These are phyloP conservation scores for Metschnikowia gelsemii DNA, from an alignment of 805 yeast species.

Conservation along the genomic window DNA sequence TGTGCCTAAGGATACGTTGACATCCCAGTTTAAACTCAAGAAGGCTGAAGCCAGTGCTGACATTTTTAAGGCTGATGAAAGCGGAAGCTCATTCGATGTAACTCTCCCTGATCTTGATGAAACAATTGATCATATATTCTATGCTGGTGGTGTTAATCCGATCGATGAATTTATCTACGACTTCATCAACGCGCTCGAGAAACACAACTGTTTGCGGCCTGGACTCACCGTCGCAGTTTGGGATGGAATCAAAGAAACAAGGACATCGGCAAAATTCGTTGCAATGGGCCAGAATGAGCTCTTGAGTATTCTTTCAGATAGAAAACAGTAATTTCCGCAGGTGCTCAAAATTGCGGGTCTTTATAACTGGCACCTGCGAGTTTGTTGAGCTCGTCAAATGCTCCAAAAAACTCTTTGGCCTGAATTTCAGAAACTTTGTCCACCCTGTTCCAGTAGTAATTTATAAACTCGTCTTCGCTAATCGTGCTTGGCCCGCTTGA, in stretches of 20 bases:
- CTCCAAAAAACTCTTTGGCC: constrained; percentile 37
- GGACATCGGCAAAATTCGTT: constrained; percentile 61
- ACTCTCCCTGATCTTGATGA: constrained; percentile 10
- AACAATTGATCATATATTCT: constrained; percentile 28
- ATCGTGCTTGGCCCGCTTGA: constrained; percentile 34
- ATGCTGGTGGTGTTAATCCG: constrained; percentile 66
- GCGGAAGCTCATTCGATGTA: constrained; percentile 5
- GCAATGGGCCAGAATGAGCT: constrained; percentile 71
- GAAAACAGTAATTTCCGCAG: constrained; percentile 2
- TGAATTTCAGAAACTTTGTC: constrained; percentile 50
- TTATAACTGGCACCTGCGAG: constrained; percentile 55
- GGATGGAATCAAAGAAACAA: constrained; percentile 43
- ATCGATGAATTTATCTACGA: constrained; percentile 69
- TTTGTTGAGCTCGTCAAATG: constrained; percentile 53
- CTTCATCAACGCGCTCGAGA: constrained; percentile 45
- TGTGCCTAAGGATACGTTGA: constrained; percentile 20
- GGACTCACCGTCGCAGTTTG: constrained; percentile 57
- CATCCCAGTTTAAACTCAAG: constrained; percentile 28
- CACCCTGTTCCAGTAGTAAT: constrained; percentile 49
- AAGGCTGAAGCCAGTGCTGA: constrained; percentile 18
- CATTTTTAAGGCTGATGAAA: constrained; percentile 2
- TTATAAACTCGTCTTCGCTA: constrained; percentile 38
- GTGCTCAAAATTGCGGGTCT: constrained; percentile 37
- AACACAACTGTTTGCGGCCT: constrained; percentile 38
- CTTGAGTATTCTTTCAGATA: constrained; percentile 47